Evolutionary conservation across 1,284 basidiomycete species (phyloP), one percentile per base, ranked within the genome.

Genomic region (Trametes pubescens): DNA sequence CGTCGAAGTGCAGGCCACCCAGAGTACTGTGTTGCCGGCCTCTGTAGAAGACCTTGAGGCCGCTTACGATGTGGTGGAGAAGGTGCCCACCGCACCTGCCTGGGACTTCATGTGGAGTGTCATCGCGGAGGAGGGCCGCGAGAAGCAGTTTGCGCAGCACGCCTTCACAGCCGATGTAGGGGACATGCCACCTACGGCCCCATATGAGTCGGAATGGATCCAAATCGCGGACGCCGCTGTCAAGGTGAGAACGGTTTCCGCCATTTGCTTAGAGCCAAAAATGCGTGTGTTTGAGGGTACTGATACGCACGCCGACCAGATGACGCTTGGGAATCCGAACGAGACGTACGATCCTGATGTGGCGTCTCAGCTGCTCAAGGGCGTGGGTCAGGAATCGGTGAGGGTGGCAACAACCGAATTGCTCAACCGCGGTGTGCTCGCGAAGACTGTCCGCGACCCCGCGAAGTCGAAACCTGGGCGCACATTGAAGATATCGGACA

Each of bases 21-120:
- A 78, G 32, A 75, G 71, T 24, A 73, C 75, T 38, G 71, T 75
- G 4, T 74, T 93, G 49, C 82, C 86, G 0, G 69, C 72, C 14
- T 79, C 82, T 21, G 65, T 89, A n/a, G 77, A 82, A 11, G 76
- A 81, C 29, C 76, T 94, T 16, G 34, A 79, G 2, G 66, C 76
- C 11, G 69, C 76, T 14, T 91, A 81, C 68, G 81, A 86, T 4
- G 72, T 92, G 34, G 71, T 77, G 34, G 85, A 85, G 59, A 82
- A 81, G 62, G 69, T 72, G 14, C 73, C 75, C 13, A 74, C 72
- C 18, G 75, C 77, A 0, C 82, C 88, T 0, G 71, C 80, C 6
- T 92, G 86, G 84, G 91, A 93, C 68, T 92, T 91, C 71, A 80
- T 92, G 75, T 93, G 89, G 88, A 90, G 82, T 69, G 80, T 81